Evolutionary conservation across 768 basidiomycete species (phyloP).

Genomic region (Tephrocybe sp.): DNA sequence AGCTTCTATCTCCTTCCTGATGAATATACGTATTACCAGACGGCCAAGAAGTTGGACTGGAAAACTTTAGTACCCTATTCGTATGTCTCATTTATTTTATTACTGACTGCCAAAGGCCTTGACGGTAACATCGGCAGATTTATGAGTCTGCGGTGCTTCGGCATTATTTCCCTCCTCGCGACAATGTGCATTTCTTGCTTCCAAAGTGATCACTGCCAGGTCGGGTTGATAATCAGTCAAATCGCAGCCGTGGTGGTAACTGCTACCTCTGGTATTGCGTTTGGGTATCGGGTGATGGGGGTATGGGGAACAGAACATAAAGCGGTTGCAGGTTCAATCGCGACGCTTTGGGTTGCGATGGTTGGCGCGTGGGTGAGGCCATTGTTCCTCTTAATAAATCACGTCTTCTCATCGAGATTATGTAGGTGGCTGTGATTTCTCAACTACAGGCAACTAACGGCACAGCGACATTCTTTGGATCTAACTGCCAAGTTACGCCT

Average conservation of each 20-base stretch:
- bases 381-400: not conserved
- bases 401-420: not conserved
- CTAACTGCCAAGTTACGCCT: slow-evolving; percentile 5
- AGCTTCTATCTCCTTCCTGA: slow-evolving; percentile 15
- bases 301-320: slow-evolving; percentile 4
- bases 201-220: slow-evolving; percentile 11
- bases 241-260: slow-evolving; percentile 2
- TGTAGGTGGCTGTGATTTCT: slow-evolving; percentile 8
- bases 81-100: not conserved
- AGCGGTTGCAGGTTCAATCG: not conserved
- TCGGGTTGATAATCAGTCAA: slow-evolving; percentile 10
- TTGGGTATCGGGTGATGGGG: slow-evolving; percentile 8
- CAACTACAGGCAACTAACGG: slow-evolving; percentile 7
- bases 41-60: slow-evolving; percentile 10
- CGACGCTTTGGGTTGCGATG: slow-evolving; percentile 5
- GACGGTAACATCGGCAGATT: not conserved
- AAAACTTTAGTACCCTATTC: slow-evolving; percentile 10
- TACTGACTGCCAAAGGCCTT: not conserved
- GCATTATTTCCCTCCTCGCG: slow-evolving; percentile 12
- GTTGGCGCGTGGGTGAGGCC: slow-evolving; percentile 9
- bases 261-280: slow-evolving; percentile 9
- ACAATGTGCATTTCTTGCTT: slow-evolving; percentile 12
- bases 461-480: slow-evolving; percentile 8
- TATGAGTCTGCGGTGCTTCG: slow-evolving; percentile 10
- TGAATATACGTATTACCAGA: slow-evolving; percentile 12